A percentile compares a stretch with the other conserved stretches of the same genome.
These are phyloP conservation scores for Pythium periplocum DNA, from an alignment of 352 stramenopile genomes.

Conservation along the genomic window DNA sequence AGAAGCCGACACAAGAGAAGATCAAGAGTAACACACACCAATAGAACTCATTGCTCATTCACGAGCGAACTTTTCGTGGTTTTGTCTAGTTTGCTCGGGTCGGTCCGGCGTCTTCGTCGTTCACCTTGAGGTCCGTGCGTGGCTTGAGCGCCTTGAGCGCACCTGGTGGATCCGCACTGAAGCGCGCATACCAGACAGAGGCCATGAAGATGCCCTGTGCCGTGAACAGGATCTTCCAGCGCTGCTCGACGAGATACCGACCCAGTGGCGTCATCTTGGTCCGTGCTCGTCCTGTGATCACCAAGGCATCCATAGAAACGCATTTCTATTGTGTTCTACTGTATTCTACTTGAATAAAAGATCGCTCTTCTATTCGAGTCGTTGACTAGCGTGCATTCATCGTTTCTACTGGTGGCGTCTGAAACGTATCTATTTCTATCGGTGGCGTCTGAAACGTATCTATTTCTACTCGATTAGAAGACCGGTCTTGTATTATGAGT, in stretches of 20 bases:
- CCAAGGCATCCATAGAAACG: neutral
- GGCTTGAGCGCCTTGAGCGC: conserved; percentile 26
- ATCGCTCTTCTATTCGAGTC: too few relatives aligned
- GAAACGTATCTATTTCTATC: too few relatives aligned
- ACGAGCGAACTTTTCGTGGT: too few relatives aligned
- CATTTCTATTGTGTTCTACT: neutral
- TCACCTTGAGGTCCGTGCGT: conserved; percentile 16
- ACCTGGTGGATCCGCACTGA: conserved; percentile 17
- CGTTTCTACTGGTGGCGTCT: too few relatives aligned
- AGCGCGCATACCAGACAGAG: conserved; percentile 57
- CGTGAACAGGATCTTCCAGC: conserved; percentile 76
- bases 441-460: too few relatives aligned
- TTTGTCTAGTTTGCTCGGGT: too few relatives aligned
- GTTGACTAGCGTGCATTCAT: too few relatives aligned
- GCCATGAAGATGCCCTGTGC: conserved; percentile 66
- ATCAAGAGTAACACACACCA: neutral
- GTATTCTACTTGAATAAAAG: too few relatives aligned
- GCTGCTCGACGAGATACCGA: conserved; percentile 54
- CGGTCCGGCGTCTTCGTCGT: conserved; percentile 1
- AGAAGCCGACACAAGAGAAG: too few relatives aligned
- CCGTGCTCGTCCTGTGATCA: neutral
- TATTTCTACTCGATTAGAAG: too few relatives aligned
- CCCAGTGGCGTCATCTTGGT: conserved; percentile 36
- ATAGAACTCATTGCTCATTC: neutral
- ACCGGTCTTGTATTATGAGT: too few relatives aligned